phyloP scores from a whole-genome alignment of 768 basidiomycete genomes.

The Cystobasidium onofrii region DNA sequence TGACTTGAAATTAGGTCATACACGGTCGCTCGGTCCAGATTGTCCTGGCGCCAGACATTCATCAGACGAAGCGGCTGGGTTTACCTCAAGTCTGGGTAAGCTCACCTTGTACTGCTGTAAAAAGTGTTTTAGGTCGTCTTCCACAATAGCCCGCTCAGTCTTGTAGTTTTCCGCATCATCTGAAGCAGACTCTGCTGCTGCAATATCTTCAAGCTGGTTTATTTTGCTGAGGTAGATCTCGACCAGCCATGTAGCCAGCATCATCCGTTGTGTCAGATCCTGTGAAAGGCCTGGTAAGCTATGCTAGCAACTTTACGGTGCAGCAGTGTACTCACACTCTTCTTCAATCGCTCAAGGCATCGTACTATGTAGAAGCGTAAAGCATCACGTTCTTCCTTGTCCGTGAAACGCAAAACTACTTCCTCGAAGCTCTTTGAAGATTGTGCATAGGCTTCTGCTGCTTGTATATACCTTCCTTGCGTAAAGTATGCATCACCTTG shows the following conservation, averaged over 20 bases:
- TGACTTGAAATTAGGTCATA: constrained; percentile 92
- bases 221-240: constrained; percentile 96
- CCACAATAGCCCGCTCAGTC: constrained; percentile 68
- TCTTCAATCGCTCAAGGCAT: constrained; percentile 72
- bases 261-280: constrained; percentile 91
- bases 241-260: constrained; percentile 95
- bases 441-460: constrained; percentile 85
- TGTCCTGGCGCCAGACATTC: constrained; percentile 51
- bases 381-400: constrained; percentile 80
- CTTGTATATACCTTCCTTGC: constrained; percentile 73
- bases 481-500: constrained; percentile 75
- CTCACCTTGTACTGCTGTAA: constrained; percentile 84
- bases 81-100: background rate
- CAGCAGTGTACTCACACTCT: constrained; percentile 54
- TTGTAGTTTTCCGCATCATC: constrained; percentile 71
- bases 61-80: background rate
- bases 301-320: background rate
- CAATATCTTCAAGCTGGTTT: constrained; percentile 87
- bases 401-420: constrained; percentile 79
- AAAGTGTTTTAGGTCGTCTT: constrained; percentile 88
- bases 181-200: constrained; percentile 61
- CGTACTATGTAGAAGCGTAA: constrained; percentile 81
- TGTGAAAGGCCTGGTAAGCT: constrained; percentile 43
- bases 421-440: constrained; percentile 75
- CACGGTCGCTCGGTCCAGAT: constrained; percentile 72